phyloP scores from a whole-genome alignment of 768 basidiomycete species.

The Mycena vulgaris region DNA sequence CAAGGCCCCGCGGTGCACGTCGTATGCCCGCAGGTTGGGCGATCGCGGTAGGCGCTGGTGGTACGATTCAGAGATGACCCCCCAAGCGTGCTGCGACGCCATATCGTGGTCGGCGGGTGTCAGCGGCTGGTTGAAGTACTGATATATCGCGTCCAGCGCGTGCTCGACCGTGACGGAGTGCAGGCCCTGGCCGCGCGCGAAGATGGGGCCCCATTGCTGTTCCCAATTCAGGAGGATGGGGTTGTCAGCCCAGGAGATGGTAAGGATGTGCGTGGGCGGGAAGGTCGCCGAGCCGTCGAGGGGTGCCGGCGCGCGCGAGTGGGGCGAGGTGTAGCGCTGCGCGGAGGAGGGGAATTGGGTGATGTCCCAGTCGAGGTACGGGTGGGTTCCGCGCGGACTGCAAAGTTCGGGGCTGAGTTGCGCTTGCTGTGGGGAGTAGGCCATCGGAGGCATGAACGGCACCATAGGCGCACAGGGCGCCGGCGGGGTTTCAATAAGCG shows the following conservation, averaged over 20 bases:
- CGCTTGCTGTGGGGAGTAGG: background rate
- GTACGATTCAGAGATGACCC: constrained; percentile 8
- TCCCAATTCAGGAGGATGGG: constrained; percentile 3
- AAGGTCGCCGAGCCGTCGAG: constrained; percentile 12
- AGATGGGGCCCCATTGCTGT: constrained; percentile 20
- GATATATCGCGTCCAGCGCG: constrained; percentile 52
- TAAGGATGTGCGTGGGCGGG: constrained; percentile 14
- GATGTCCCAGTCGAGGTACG: constrained; percentile 26
- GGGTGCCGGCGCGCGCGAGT: background rate
- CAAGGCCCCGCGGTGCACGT: constrained; percentile 12
- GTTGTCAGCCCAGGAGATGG: constrained; percentile 18
- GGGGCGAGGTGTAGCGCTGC: background rate
- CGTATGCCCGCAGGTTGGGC: constrained; percentile 21
- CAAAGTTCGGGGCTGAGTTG: constrained; percentile 20
- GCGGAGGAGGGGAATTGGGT: constrained; percentile 25
- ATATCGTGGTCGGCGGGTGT: constrained; percentile 16
- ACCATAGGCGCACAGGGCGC: background rate
- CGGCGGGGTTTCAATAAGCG: background rate
- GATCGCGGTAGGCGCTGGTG: background rate
- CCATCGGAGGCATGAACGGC: background rate
- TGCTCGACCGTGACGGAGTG: constrained; percentile 46
- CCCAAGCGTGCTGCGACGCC: constrained; percentile 1
- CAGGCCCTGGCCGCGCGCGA: background rate
- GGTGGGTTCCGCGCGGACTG: constrained; percentile 4
- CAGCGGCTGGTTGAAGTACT: constrained; percentile 51